Evolutionary conservation across 805 yeast genomes (phyloP).

Genomic region (Lachancea sp.): DNA sequence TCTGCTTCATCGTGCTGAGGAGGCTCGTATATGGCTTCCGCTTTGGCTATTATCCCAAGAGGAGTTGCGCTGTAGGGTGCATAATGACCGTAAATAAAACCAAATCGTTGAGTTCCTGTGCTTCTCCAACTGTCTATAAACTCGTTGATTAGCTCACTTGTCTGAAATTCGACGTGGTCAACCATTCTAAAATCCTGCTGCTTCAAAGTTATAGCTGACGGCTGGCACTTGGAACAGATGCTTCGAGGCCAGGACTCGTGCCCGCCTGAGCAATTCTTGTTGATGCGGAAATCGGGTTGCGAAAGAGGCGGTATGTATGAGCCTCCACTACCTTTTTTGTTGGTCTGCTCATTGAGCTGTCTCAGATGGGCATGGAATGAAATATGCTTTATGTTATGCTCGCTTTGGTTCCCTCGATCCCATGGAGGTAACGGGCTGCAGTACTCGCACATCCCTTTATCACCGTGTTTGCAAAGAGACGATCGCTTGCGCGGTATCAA

Average conservation of each 20-base stretch:
- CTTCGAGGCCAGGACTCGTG: constrained; percentile 94
- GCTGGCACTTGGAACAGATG: constrained; percentile 94
- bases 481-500: constrained; percentile 59
- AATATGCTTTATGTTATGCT: constrained; percentile 74
- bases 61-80: constrained; percentile 69
- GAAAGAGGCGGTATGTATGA: constrained; percentile 78
- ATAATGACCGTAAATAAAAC: constrained; percentile 77
- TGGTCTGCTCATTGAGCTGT: constrained; percentile 59
- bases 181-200: constrained; percentile 92
- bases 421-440: constrained; percentile 95
- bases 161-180: constrained; percentile 90
- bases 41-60: constrained; percentile 87
- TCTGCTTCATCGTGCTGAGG: constrained; percentile 83
- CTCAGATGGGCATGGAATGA: constrained; percentile 81
- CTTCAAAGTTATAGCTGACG: constrained; percentile 87
- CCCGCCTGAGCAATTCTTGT: constrained; percentile 60
- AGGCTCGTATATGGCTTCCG: constrained; percentile 90
- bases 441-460: constrained; percentile 95
- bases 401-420: constrained; percentile 71
- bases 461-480: constrained; percentile 75
- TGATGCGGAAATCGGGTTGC: constrained; percentile 62
- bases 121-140: constrained; percentile 91
- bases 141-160: constrained; percentile 62
- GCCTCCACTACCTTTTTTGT: constrained; percentile 50
- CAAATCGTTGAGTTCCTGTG: constrained; percentile 82